phyloP scores from a whole-genome alignment of 2,329 filamentous ascomycete genomes.

The Lachnellula willkommii region DNA sequence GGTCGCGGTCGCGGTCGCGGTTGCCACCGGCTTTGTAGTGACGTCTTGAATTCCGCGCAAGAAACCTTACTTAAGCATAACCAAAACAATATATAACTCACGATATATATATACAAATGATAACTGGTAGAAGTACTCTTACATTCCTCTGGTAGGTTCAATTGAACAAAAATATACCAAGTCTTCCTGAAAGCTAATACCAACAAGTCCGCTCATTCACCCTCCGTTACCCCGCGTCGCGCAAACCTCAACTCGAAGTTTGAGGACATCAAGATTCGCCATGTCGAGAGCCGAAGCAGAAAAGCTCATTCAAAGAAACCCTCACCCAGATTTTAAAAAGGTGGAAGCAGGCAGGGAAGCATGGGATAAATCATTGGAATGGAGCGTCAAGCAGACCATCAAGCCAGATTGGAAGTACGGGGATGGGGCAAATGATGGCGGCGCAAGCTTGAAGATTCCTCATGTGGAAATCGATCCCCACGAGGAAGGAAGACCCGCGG shows the following conservation, averaged over 20 bases:
- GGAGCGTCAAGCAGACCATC: slow-evolving; percentile 58
- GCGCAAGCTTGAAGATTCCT: slow-evolving; percentile 40
- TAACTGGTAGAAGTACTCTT: background rate
- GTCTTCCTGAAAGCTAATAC: background rate
- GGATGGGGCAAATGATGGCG: slow-evolving; percentile 53
- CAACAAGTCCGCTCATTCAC: background rate
- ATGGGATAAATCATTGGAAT: slow-evolving; percentile 46
- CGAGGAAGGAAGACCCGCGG: slow-evolving; percentile 58
- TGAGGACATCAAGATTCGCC: slow-evolving; percentile 8
- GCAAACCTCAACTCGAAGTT: background rate
- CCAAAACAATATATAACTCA: background rate
- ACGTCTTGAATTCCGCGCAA: background rate
- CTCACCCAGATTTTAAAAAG: slow-evolving; percentile 68
- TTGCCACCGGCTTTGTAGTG: background rate
- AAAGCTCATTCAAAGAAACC: slow-evolving; percentile 50
- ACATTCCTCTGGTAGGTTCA: background rate
- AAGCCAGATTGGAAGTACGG: slow-evolving; percentile 62
- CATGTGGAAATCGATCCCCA: slow-evolving; percentile 82
- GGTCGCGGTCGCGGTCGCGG: background rate
- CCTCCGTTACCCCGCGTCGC: background rate
- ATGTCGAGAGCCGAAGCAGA: slow-evolving; percentile 34
- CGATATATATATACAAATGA: background rate
- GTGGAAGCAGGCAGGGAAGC: slow-evolving; percentile 62
- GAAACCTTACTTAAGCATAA: background rate
- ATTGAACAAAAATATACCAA: background rate